Evolutionary conservation across 1,284 basidiomycete genomes (phyloP), one percentile per base, ranked within the genome.

Genomic region (Ganoderma sinense): DNA sequence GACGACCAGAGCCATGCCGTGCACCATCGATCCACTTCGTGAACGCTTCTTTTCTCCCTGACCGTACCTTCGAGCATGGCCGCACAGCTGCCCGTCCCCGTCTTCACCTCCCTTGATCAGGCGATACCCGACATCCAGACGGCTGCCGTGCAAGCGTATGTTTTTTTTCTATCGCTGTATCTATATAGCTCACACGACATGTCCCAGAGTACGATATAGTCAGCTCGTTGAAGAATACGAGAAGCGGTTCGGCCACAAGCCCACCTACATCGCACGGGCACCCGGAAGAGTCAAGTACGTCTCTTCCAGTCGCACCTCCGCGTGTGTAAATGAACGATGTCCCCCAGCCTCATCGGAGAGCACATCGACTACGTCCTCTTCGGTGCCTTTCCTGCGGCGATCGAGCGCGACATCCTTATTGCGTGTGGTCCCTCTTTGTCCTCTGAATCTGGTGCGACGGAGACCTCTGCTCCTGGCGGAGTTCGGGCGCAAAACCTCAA

Each of bases 321-420:
- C 29, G 36, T 18, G 7, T 40, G 18, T 5, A 13, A 20, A 2
- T 16, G 29, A 40, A 4, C 33, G 26, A 26, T 41, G 18, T 0
- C 18, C n/a, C 64, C 29, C 39, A 77, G 75, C 62, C 67, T 82
- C 62, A 75, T 85, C 88, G 93, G 94, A 58, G 95, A 96, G 81
- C 95, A 97, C 79, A 94, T 97, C 78, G 95, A 97, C 82, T 97
- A 97, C 78, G 87, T 88, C 2, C 83, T 93, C 40, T 94, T 94
- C 75, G 91, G 91, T 3, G 94, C 95, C 16, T 86, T 97, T 40
- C 95, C 95, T 10, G 88, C 92, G 16, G 95, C 95, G 0, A 88
- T 97, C 63, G 95, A 96, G 75, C 89, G 90, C 68, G 95, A 96
- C 80, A 92, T 97, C 72, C 83, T 97, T 55, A 92, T 97, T 73